phyloP scores from a whole-genome alignment of 2,329 filamentous ascomycete genomes.

The Colletotrichum agaves region DNA sequence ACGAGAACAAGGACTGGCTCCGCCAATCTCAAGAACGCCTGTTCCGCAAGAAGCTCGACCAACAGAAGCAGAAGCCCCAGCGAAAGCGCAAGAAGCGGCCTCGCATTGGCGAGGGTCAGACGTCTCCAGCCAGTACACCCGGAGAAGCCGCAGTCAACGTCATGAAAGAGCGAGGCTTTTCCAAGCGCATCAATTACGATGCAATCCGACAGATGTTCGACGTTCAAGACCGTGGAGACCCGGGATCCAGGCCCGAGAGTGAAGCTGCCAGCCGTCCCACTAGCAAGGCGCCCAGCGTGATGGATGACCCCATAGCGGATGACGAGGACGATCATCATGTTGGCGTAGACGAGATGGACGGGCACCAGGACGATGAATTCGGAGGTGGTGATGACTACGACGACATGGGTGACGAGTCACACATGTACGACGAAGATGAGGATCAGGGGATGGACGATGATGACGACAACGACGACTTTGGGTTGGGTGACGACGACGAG shows the following conservation, averaged over 20 bases:
- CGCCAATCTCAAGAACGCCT: conserved; percentile 86
- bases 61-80: conserved; percentile 66
- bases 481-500: conserved; percentile 32
- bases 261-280: conserved; percentile 49
- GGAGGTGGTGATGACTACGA: conserved; percentile 48
- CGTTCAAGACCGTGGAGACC: conserved; percentile 53
- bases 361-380: conserved; percentile 46
- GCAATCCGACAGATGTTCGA: conserved; percentile 69
- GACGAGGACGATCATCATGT: conserved; percentile 47
- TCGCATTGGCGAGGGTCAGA: conserved; percentile 72
- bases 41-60: conserved; percentile 76
- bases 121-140: conserved; percentile 73
- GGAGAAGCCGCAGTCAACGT: conserved; percentile 76
- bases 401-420: conserved; percentile 44
- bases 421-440: conserved; percentile 34
- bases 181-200: conserved; percentile 80
- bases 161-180: conserved; percentile 74
- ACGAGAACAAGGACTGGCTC: conserved; percentile 93
- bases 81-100: conserved; percentile 66
- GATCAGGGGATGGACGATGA: conserved; percentile 30
- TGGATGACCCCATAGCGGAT: conserved; percentile 49
- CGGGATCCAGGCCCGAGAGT: conserved; percentile 63
- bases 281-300: conserved; percentile 49
- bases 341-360: conserved; percentile 40
- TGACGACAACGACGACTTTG: conserved; percentile 34